Conservation (phyloP, 495 filamentous ascomycete species). For the Aspergillus heteromorphus region DNA sequence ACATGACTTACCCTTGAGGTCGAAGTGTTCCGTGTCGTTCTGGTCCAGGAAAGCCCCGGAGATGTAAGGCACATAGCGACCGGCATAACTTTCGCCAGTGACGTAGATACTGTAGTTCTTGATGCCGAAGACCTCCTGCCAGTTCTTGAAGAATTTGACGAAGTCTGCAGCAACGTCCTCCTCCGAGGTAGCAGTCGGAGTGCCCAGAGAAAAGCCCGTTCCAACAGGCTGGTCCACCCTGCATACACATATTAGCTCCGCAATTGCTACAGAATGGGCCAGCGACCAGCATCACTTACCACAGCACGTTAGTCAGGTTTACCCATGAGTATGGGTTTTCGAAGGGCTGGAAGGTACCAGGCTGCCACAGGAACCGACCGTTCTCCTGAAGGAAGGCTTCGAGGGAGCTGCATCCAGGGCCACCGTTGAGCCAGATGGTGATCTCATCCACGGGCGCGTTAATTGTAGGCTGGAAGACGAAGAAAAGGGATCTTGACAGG, state of each 20-base stretch:
- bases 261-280: background rate
- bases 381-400: slow-evolving; percentile 64
- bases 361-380: slow-evolving; percentile 58
- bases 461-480: slow-evolving; percentile 46
- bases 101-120: slow-evolving; percentile 58
- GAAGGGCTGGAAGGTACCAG: slow-evolving; percentile 52
- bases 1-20: slow-evolving; percentile 33
- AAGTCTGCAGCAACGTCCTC: slow-evolving; percentile 56
- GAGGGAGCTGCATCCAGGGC: slow-evolving; percentile 62
- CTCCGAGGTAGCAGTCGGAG: slow-evolving; percentile 46
- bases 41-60: slow-evolving; percentile 47
- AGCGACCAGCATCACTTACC: slow-evolving; percentile 26
- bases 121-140: slow-evolving; percentile 53
- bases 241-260: background rate
- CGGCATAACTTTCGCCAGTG: slow-evolving; percentile 57
- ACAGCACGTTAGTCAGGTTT: slow-evolving; percentile 60
- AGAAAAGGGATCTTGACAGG: slow-evolving; percentile 45
- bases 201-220: slow-evolving; percentile 53
- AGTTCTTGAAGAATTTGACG: slow-evolving; percentile 60
- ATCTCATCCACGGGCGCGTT: slow-evolving; percentile 57
- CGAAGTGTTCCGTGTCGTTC: slow-evolving; percentile 44
- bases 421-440: slow-evolving; percentile 69
- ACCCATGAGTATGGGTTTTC: slow-evolving; percentile 63
- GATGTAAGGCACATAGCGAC: slow-evolving; percentile 52
- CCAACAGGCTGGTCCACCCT: slow-evolving; percentile 55